Base-by-base conservation (phyloP, 208 protist species). In the Crithidia expoeki region DNA sequence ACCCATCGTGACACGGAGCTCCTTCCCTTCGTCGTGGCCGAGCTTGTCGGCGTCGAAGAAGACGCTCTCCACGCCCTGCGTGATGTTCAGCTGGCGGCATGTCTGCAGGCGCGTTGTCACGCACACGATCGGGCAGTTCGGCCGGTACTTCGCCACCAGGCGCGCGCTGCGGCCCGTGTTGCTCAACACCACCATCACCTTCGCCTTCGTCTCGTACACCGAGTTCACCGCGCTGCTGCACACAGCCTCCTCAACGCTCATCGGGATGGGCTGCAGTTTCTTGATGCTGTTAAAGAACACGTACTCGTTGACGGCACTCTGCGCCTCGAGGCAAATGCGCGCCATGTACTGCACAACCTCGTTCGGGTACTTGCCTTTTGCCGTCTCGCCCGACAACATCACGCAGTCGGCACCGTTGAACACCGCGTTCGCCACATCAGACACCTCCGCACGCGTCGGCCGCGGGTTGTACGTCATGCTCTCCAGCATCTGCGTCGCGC, bases 401-500 rank as follows among this genome's bases (percentile, higher is more conserved):
- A 99, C 98, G 82, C 93, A 98, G 88, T 99, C 99, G 9, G 98
- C 97, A 47, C 98, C 99, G 85, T 99, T 98, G 56, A 99, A 93
- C 23, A 99, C 97, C 27, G 98, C 98, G 78, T 99, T 99, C 34
- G 97, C 97, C 21, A 99, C 97, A 79, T 98, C 97, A 5, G 94
- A 97, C 33, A 98, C 97, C 88, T 99, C 98, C 38, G 98, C 98
- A 50, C 99, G 93, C n/a, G 99, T 99, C 30, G 98, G 98, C 50
- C 98, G 88, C 27, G 98, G 98, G 79, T 99, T 99, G 58, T 90
- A 82, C 60, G 92, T 97, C 94, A 98, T 97, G 60, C 92, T 99
- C 82, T 99, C 98, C 50, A 99, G 94, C 98, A 99, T 99, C 85
- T 99, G 98, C 46, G 98, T 99, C 11, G 98, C 98, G 36, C 96